Conservation (phyloP, 148 eudicot genomes). For the Rheum nobile region DNA sequence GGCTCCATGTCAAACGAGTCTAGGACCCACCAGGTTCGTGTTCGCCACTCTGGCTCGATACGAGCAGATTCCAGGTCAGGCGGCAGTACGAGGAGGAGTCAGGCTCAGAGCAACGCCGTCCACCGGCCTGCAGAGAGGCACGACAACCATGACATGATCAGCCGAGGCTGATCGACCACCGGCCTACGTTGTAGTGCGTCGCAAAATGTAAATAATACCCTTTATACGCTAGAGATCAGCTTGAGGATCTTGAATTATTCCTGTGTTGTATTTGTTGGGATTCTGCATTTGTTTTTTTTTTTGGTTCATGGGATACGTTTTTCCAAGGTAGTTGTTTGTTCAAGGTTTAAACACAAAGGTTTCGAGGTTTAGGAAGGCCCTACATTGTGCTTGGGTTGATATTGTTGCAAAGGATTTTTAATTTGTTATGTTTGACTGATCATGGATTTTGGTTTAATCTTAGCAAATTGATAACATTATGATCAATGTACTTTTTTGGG, state of each 20-base stretch:
- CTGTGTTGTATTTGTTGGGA: constrained; percentile 5
- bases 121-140: constrained; percentile 22
- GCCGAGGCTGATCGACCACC: constrained; percentile 27
- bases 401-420: neutral
- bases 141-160: constrained; percentile 21
- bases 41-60: constrained; percentile 44
- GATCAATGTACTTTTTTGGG: too few relatives aligned
- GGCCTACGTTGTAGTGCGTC: neutral
- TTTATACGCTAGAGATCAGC: neutral
- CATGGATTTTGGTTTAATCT: neutral
- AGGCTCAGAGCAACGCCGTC: constrained; percentile 19
- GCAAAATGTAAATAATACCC: neutral
- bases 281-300: neutral
- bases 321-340: neutral
- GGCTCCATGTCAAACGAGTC: constrained; percentile 41
- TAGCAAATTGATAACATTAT: too few relatives aligned
- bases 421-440: neutral
- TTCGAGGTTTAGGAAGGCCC: neutral
- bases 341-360: neutral
- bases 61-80: constrained; percentile 33
- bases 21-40: constrained; percentile 32
- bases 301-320: neutral
- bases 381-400: neutral
- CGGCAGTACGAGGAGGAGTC: constrained; percentile 28
- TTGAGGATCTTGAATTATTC: neutral